These are phyloP conservation scores for Exophiala sp. DNA, from an alignment of 2,329 filamentous ascomycete genomes.

Conservation along the genomic window DNA sequence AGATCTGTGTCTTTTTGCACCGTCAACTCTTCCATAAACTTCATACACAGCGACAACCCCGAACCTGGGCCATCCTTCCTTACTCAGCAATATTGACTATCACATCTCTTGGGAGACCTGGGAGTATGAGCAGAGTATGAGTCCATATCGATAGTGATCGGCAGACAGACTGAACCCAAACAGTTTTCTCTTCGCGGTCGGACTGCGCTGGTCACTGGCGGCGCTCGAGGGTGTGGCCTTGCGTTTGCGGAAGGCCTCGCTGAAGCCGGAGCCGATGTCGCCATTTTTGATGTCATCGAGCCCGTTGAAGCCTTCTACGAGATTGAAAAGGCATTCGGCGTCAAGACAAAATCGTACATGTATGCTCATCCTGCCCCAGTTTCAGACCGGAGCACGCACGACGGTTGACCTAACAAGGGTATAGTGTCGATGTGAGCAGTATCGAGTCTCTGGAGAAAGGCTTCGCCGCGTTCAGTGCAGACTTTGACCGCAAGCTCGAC, in stretches of 20 bases:
- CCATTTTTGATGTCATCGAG: conserved; percentile 44
- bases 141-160: neutral
- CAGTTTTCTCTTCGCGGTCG: conserved; percentile 48
- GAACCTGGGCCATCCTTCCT: too few species aligned
- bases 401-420: neutral
- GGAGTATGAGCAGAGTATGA: conserved; percentile 16
- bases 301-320: conserved; percentile 37
- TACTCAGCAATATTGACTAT: too few species aligned
- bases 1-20: too few species aligned
- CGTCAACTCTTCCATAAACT: too few species aligned
- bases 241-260: conserved; percentile 42
- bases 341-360: conserved; percentile 41
- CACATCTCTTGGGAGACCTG: too few species aligned
- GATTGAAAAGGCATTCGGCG: conserved; percentile 39
- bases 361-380: conserved; percentile 14
- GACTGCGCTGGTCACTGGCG: conserved; percentile 44
- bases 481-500: conserved; percentile 38
- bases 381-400: neutral
- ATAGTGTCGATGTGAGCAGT: conserved; percentile 39
- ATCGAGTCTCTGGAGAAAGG: conserved; percentile 31
- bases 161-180: neutral
- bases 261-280: conserved; percentile 43
- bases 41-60: too few species aligned
- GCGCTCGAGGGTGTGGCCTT: conserved; percentile 44
- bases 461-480: conserved; percentile 34